Evolutionary conservation across 2,329 filamentous ascomycete species (phyloP), one percentile per base, ranked within the genome.

Genomic region (Claviceps humidiphila): DNA sequence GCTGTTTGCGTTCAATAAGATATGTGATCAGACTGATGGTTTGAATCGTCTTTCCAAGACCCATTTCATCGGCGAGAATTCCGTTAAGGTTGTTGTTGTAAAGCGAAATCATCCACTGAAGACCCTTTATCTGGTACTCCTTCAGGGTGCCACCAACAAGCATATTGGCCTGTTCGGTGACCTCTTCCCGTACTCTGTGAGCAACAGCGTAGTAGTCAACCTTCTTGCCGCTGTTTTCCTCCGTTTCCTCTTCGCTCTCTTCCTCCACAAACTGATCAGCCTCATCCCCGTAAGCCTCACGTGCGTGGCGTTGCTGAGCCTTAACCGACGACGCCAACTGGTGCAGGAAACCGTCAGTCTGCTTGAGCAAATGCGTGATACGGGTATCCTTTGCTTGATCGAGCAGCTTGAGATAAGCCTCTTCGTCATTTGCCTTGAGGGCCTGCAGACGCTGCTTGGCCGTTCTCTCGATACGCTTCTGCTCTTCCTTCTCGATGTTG

Each of bases 71-170:
- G 54, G 93, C 93, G 61, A 98, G 75, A 59, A 98, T 97, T 78
- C 93, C 93, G 68, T 98, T 98, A 58, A 98, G 80, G 70, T 96
- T 98, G 76, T 98, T 98, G 82, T 98, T 98, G 79, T 97, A 98
- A 14, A 98, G 78, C 14, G 93, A 98, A 55, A 98, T 84, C 93
- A 98, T 98, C 93, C 93, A 98, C 68, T 98, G 91, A 47, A 98
- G 74, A 78, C 93, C 93, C 81, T 96, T 97, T 70, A 98, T 60
- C 71, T 98, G 93, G 70, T 98, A 98, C 67, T 98, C 93, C 69
- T 98, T 98, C 59, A 98, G 76, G 11, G 76, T 87, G 64, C 93
- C 93, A 65, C 93, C 93, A 57, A 97, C 89, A 55, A 98, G 78
- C 44, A 95, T 95, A 51, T 71, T 70, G 6, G 93, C 88, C 64